Percentiles rank a stretch among this genome's conserved stretches.
These are phyloP conservation scores for Rhynchosporium graminicola DNA, from an alignment of 2,329 filamentous ascomycete species.

Conservation along the genomic window DNA sequence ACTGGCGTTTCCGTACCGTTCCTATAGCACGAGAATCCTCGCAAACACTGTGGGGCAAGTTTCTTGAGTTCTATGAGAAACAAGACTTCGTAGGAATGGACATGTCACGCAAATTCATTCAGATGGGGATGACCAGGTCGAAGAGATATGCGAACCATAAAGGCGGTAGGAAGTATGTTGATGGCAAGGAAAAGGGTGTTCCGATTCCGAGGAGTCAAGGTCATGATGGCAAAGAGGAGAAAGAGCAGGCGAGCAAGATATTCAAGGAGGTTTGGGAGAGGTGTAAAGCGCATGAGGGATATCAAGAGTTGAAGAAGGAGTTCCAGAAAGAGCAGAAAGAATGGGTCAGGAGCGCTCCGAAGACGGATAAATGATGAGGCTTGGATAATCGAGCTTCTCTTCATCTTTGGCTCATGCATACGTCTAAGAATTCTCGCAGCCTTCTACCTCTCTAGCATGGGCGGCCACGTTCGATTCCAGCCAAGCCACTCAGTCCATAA, in stretches of 20 bases:
- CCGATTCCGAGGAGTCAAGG: constrained; percentile 46
- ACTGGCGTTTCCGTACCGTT: constrained; percentile 59
- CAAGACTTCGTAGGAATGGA: constrained; percentile 65
- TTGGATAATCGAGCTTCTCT: too few species aligned
- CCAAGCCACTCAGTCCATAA: too few species aligned
- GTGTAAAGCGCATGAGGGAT: constrained; percentile 48
- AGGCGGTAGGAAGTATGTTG: constrained; percentile 55
- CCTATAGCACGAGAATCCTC: constrained; percentile 54
- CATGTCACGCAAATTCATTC: constrained; percentile 63
- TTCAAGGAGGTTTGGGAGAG: constrained; percentile 52
- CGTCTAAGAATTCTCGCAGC: too few species aligned
- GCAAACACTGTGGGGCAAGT: constrained; percentile 49
- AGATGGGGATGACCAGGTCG: constrained; percentile 66
- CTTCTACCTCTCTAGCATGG: too few species aligned
- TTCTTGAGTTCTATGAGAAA: constrained; percentile 51
- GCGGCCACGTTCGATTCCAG: too few species aligned
- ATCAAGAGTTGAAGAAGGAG: constrained; percentile 46
- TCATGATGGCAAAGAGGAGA: constrained; percentile 51
- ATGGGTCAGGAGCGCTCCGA: constrained; percentile 21
- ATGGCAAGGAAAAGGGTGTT: constrained; percentile 43
- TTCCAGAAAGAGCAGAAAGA: constrained; percentile 49
- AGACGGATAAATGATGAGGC: neutral
- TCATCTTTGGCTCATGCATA: too few species aligned
- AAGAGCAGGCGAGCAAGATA: constrained; percentile 50
- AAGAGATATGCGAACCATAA: constrained; percentile 59